Evolutionary conservation across 2,329 filamentous ascomycete genomes (phyloP), one percentile per base, ranked within the genome.

Genomic region (Claviceps sp.): DNA sequence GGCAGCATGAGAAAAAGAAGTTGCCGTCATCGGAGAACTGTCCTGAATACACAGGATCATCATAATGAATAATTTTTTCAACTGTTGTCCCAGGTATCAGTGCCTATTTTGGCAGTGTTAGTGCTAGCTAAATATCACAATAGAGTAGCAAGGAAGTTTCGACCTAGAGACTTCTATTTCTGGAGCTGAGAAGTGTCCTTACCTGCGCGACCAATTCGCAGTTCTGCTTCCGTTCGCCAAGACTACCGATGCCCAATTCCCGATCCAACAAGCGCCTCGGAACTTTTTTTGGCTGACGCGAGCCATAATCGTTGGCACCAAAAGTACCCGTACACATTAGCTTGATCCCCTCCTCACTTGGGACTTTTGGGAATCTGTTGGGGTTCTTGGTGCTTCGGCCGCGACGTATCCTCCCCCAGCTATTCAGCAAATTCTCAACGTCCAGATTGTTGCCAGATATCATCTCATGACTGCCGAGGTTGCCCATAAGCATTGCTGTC

Each of bases 11-110:
- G 64, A 91, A 97, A 72, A 96, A 97, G 72, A 97, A 97, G 67
- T 95, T 95, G 26, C 93, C 93, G 60, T 98, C 93, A 57, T 94
- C 87, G 0, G 89, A 95, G 65, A 97, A 98, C 64, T 97, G 91
- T 1, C 93, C 93, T 3, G 89, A 95, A 63, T 97, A 97, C 50
- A 93, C 90, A 42, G 88, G 82, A 5, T 84, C 78, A 52, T 90
- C 81, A 64, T 90, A 94, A 61, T 95, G 87, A 56, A 97, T 84
- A 55, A 95, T 87, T 61, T 87, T 86, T 63, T 97, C 91, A 0
- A 89, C 84, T 24, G 78, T 78, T 0, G 82, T 85, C 2, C 78
- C 77, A 0, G 93, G 91, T 54, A 96, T 82, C 71, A 95, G 76
- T 34, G 77, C 77, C 78, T 93, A 2, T 16, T 46, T 34, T 2